Conservation (phyloP, 495 filamentous ascomycete genomes). For the Neurospora sp. region DNA sequence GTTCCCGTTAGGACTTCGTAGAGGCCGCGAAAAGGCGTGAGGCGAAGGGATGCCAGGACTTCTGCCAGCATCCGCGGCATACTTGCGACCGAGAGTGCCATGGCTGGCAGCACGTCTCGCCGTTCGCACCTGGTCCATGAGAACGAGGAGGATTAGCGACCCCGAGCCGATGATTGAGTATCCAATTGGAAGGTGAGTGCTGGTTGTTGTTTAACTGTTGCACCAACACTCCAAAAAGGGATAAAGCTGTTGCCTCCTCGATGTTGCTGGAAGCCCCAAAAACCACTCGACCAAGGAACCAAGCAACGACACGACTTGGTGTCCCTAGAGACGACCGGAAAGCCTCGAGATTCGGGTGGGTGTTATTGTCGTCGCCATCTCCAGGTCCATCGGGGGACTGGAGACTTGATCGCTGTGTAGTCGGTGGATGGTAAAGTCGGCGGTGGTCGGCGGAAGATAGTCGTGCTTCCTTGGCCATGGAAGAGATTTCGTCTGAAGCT, state of each 20-base stretch:
- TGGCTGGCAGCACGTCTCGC: conserved; percentile 33
- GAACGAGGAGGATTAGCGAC: background rate
- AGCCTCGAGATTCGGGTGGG: background rate
- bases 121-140: conserved; percentile 28
- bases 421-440: background rate
- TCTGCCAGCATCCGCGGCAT: conserved; percentile 15
- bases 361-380: background rate
- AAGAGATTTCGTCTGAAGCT: background rate
- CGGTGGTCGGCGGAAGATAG: background rate
- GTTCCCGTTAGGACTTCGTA: conserved; percentile 29
- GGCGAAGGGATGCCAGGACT: conserved; percentile 1
- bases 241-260: background rate
- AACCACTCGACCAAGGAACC: background rate
- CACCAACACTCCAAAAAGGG: conserved; percentile 2
- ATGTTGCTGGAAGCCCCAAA: background rate
- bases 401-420: background rate
- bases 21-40: conserved; percentile 18
- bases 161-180: background rate
- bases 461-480: background rate
- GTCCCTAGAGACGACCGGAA: background rate
- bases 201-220: background rate
- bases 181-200: background rate
- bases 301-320: background rate
- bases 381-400: background rate
- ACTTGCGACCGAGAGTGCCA: conserved; percentile 29